phyloP scores from a whole-genome alignment of 306 rosid genomes.

The Corylus americana region DNA sequence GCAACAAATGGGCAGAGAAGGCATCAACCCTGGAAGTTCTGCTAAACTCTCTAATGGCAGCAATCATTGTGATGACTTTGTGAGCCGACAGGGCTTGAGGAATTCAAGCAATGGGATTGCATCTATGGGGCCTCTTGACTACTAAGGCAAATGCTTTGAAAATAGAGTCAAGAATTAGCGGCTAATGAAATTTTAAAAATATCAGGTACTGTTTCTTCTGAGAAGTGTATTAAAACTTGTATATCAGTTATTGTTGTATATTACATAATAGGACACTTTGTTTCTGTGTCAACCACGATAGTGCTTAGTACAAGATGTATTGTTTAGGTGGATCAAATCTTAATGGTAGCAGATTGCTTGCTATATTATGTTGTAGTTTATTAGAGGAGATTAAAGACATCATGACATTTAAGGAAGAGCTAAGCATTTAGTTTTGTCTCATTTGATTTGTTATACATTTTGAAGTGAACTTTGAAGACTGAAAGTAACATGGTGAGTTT shows the following conservation, averaged over 20 bases:
- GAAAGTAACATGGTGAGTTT: neutral
- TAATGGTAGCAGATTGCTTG: slow-evolving; percentile 22
- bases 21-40: slow-evolving; percentile 63
- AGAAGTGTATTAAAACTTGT: slow-evolving; percentile 35
- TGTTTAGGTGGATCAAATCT: slow-evolving; percentile 26
- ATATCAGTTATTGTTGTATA: slow-evolving; percentile 64
- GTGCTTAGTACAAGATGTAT: slow-evolving; percentile 27
- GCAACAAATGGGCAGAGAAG: slow-evolving; percentile 87
- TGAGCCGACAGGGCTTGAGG: slow-evolving; percentile 75
- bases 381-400: slow-evolving; percentile 9
- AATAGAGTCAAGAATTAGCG: slow-evolving; percentile 18
- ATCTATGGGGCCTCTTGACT: slow-evolving; percentile 83
- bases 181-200: slow-evolving; percentile 27
- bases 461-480: neutral
- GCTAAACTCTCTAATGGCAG: slow-evolving; percentile 68
- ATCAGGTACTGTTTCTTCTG: slow-evolving; percentile 30
- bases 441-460: neutral
- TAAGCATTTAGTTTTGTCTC: neutral
- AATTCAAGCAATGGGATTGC: slow-evolving; percentile 71
- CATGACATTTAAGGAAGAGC: neutral
- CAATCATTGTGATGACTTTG: slow-evolving; percentile 63
- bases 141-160: slow-evolving; percentile 35
- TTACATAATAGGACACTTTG: slow-evolving; percentile 45
- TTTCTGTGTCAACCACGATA: slow-evolving; percentile 30
- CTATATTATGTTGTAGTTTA: slow-evolving; percentile 33